Base-by-base conservation (phyloP, 2,329 filamentous ascomycete species). In the Xylaria sp. region DNA sequence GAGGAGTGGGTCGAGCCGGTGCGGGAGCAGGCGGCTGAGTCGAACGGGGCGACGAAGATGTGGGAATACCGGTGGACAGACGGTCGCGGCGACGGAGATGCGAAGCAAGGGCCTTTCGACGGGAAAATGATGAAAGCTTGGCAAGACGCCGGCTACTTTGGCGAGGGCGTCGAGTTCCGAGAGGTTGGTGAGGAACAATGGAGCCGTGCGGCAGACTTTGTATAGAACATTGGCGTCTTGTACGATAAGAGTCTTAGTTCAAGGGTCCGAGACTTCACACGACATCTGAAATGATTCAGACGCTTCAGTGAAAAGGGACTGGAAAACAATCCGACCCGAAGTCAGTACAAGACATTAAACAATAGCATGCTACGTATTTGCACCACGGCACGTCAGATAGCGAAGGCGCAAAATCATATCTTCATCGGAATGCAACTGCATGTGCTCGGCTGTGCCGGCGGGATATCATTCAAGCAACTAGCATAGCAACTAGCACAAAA, bases 11-110 rank as follows among this genome's bases (percentile, higher is more conserved):
- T 81, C 23, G 84, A 89, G 72, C 84, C 82, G 71, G 77, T 50
- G 77, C 76, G 50, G 76, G 78, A 55, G 75, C 63, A 59, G 3
- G 51, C 34, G 3, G 13, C 2, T 4, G 77, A 56, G 77, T 80
- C 28, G 25, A 64, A 63, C 55, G 72, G 65, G 66, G 75, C 70
- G 69, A 63, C 55, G 58, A 82, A 75, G 69, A 87, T 89, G 85
- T 99, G 95, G 94, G 93, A 98, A 80, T 99, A 94, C 79, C 88
- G 93, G 68, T 99, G 96, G 96, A 91, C 90, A 48, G 94, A 97
- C 79, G 93, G 93, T 20, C 87, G 94, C 50, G 95, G 97, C 77
- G 92, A 89, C 52, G 52, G 52, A 18, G 52, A 55, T 34, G 93
- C 88, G 12, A 87, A 88, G 67, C 94, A 99, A 80, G 96, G 96